Base-by-base conservation (phyloP, 2,329 filamentous ascomycete species). In the Aspergillus fructus region DNA sequence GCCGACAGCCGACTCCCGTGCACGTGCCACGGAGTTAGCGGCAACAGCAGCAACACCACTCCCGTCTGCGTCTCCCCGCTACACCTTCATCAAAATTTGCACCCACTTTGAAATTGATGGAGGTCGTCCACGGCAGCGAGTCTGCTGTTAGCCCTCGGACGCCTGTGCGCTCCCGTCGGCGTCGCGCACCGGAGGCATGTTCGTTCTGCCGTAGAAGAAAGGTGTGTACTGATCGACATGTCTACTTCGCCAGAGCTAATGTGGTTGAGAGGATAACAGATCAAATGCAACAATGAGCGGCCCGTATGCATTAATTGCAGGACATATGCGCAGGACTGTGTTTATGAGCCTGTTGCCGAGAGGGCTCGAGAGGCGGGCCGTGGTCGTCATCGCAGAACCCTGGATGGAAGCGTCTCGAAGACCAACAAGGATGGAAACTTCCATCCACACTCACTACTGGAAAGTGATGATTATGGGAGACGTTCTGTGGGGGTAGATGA, bases 261-360 rank as follows among this genome's bases (percentile, higher is more conserved):
- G 13, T 46, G 24, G 23, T 15, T 15, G 21, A 37, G 11, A 12
- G 13, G 11, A n/a, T 34, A 2, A 12, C 27, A 49, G 47, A 39
- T 49, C 30, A 39, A 24, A 39, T 49, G 60, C 56, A 59, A 50
- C 51, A 54, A 56, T 54, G 55, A 52, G n/a, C 45, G 58, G 34
- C 49, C 58, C 13, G 48, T 47, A 27, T 60, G 60, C 19, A 45
- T 53, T 27, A 59, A 56, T 17, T 60, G 5, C 64, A 70, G 72
- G 55, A 74, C 72, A 1, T 79, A 81, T 59, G 76, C 72, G 6
- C 74, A 76, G 49, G 74, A 75, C 15, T 81, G 80, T 55, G 67
- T 71, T 37, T 47, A 47, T 42, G 42, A 45, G 15, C 42, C 42
- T 4, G 24, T 45, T n/a, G 17, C 13, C 6, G 21, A 45, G 15